A percentile compares a stretch with the other conserved stretches of the same genome.
phyloP scores from a whole-genome alignment of 352 stramenopile species.

The Pythium sp. region DNA sequence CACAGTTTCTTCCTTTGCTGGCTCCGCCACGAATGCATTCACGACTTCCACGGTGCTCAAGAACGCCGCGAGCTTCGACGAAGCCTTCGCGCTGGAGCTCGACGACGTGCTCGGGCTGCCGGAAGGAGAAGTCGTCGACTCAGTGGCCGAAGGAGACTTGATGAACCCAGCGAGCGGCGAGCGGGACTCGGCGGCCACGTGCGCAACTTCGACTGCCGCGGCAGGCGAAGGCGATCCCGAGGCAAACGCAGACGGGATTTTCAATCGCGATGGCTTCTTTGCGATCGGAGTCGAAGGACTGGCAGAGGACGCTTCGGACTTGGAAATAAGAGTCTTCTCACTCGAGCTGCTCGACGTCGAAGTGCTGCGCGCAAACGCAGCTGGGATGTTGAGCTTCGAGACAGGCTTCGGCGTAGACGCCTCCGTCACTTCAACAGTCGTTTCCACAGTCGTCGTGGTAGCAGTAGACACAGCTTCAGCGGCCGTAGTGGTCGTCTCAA shows the following conservation, averaged over 20 bases:
- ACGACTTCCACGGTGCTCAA: conserved; percentile 52
- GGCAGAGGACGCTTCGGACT: conserved; percentile 1
- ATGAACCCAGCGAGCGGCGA: conserved; percentile 8
- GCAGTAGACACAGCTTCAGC: not conserved
- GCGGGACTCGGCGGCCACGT: not conserved
- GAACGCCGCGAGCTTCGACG: conserved; percentile 63
- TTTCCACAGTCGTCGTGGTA: not conserved
- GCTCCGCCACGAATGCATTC: conserved; percentile 7
- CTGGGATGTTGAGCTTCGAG: conserved; percentile 58
- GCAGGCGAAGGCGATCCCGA: not conserved
- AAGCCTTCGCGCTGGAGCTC: not conserved
- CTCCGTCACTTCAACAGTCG: conserved; percentile 9
- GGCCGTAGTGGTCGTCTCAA: not conserved
- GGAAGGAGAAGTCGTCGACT: not conserved
- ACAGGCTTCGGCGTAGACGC: conserved; percentile 37
- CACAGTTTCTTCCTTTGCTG: conserved; percentile 16
- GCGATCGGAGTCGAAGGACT: conserved; percentile 14
- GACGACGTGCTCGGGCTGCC: not conserved
- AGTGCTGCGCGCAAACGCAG: conserved; percentile 45
- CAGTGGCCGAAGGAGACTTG: not conserved
- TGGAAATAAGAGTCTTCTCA: not conserved
- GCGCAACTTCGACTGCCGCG: not conserved
- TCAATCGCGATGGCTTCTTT: conserved; percentile 27
- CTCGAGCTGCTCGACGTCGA: conserved; percentile 35
- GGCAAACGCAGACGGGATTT: conserved; percentile 31